A percentile compares a stretch with the other conserved stretches of the same genome.
These are phyloP conservation scores for Planoprotostelium fungivorum DNA, from an alignment of 78 protist species.

Conservation along the genomic window DNA sequence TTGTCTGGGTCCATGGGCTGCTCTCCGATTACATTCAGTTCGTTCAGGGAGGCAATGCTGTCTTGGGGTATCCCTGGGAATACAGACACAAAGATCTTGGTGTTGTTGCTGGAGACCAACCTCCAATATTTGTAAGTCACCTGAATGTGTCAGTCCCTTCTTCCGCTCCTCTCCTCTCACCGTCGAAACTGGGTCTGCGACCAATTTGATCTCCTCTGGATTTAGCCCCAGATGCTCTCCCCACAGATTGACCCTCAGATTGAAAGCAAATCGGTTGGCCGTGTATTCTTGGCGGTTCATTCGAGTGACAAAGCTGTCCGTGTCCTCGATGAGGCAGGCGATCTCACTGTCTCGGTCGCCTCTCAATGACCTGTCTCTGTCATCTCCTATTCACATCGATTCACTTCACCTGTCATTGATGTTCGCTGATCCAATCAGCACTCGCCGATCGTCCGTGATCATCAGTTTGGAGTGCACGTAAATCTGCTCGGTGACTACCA, in stretches of 20 bases:
- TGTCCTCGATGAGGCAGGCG: conserved; percentile 45
- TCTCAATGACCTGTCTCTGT: conserved; percentile 4
- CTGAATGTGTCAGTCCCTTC: neutral
- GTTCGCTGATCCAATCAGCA: conserved; percentile 86
- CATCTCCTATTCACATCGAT: neutral
- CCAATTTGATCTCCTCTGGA: neutral
- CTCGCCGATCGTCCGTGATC: conserved; percentile 75
- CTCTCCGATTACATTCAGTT: neutral
- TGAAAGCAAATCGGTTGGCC: conserved; percentile 24
- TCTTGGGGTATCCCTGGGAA: neutral
- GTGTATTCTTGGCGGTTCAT: conserved; percentile 53
- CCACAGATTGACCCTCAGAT: conserved; percentile 40
- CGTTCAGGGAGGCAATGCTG: neutral
- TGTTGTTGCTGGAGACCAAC: neutral
- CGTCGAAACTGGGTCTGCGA: neutral
- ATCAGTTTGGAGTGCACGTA: conserved; percentile 87
- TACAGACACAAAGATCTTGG: neutral
- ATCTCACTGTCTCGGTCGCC: conserved; percentile 57
- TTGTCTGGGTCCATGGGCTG: neutral
- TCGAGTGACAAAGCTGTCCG: conserved; percentile 24
- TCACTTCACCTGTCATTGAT: conserved; percentile 64
- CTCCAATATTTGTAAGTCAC: neutral
- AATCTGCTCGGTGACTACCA: conserved; percentile 45
- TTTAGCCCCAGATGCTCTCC: conserved; percentile 50
- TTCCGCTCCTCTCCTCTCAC: neutral